A percentile compares a stretch with the other conserved stretches of the same genome.
phyloP scores from a whole-genome alignment of 495 filamentous ascomycete genomes.

The Aspergillus ellipticus region DNA sequence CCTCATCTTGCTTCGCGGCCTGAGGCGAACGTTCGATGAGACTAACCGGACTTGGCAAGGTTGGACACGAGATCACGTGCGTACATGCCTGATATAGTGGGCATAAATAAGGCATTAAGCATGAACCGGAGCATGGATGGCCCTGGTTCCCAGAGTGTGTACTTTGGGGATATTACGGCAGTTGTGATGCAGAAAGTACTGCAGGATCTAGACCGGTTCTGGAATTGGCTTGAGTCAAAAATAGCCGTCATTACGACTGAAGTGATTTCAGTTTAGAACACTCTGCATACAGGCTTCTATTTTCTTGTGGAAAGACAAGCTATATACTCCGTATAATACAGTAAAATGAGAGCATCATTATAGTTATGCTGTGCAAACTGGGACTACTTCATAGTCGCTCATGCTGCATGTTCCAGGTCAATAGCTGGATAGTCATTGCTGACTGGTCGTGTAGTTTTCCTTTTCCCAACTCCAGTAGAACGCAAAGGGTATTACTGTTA shows the following conservation, averaged over 20 bases:
- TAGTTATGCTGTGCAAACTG: not conserved
- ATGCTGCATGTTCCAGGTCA: not conserved
- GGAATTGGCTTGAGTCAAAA: too few species aligned
- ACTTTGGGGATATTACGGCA: not conserved
- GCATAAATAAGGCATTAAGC: not conserved
- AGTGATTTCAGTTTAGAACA: too few species aligned
- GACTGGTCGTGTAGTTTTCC: not conserved
- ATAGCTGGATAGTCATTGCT: not conserved
- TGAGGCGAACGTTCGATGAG: not conserved
- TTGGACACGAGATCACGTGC: not conserved
- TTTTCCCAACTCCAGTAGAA: not conserved
- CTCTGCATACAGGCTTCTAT: too few species aligned
- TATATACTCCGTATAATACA: too few species aligned
- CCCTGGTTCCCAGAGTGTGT: not conserved
- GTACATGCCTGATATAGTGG: not conserved
- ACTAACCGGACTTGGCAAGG: not conserved
- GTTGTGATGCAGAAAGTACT: not conserved
- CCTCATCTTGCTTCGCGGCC: not conserved
- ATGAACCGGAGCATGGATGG: not conserved
- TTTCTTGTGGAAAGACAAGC: too few species aligned
- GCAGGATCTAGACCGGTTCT: not conserved
- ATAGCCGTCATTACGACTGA: too few species aligned
- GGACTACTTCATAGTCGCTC: too few species aligned
- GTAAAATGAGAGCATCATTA: not conserved
- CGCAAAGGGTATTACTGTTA: not conserved